Percentiles rank a stretch among this genome's conserved stretches.
phyloP scores from a whole-genome alignment of 2,329 filamentous ascomycete genomes.

The Beauveria sp. region DNA sequence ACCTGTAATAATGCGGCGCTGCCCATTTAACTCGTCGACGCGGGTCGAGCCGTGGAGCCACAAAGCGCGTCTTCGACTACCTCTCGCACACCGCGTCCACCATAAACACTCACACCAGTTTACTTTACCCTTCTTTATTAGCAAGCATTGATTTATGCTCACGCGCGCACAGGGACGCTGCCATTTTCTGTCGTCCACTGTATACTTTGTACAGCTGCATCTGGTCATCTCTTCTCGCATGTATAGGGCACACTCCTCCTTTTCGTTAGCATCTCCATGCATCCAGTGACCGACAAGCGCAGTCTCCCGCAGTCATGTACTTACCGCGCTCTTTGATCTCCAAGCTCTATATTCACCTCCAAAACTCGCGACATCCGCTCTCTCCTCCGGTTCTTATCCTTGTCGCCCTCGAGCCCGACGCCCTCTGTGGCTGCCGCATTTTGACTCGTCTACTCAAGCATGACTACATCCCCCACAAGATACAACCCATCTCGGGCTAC shows the following conservation, averaged over 20 bases:
- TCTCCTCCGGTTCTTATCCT: conserved; percentile 88
- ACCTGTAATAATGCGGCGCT: too few species aligned
- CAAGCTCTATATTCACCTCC: conserved; percentile 84
- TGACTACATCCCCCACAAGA: conserved; percentile 97
- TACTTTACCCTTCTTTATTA: background rate
- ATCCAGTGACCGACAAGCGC: background rate
- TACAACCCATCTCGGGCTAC: conserved; percentile 90
- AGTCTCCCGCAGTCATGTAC: conserved; percentile 60
- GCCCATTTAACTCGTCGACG: conserved; percentile 6
- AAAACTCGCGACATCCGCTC: conserved; percentile 78
- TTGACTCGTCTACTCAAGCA: conserved; percentile 88
- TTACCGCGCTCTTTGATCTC: conserved; percentile 83
- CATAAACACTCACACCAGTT: conserved; percentile 6
- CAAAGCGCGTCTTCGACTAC: conserved; percentile 1
- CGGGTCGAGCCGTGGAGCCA: conserved; percentile 7
- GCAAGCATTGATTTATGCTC: conserved; percentile 1
- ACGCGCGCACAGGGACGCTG: background rate
- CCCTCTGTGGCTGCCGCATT: conserved; percentile 90
- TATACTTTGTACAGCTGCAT: background rate
- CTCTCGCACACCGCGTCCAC: background rate
- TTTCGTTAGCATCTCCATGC: background rate
- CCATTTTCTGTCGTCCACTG: background rate
- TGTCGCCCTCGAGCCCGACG: conserved; percentile 88
- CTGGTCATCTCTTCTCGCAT: background rate
- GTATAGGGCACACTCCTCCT: background rate